Evolutionary conservation across 1,284 basidiomycete species (phyloP), one percentile per base, ranked within the genome.

Genomic region (Inonotus hispidus): DNA sequence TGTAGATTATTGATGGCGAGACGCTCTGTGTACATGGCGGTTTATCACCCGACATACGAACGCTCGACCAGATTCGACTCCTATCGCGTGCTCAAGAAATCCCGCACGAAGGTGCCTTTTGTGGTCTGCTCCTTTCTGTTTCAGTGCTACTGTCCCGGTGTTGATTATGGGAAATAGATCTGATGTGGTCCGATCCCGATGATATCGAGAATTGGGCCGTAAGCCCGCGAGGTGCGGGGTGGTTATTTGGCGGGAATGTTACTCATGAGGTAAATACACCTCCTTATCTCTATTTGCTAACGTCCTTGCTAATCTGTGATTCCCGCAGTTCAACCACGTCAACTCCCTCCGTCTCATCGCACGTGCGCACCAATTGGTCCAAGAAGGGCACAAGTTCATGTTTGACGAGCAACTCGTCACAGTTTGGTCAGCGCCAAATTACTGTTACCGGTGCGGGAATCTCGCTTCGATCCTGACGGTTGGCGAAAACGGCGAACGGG

Each of bases 361-460:
- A 2, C 85, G 95, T 38, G 95, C 95, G 0, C 95, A 97, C 71
- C 95, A 97, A 71, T 85, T 98, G 8, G 95, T 97, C 1, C 93
- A 97, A 73, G 96, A 98, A 74, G 96, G 96, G 0, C 97, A 90
- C 80, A 98, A 98, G 75, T 90, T 95, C 74, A 97, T 98, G 94
- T 98, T 98, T 68, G 92, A 97, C 71, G 85, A 91, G 64, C 80
- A 87, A 60, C 88, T 99, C 38, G 96, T 98, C 0, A 99, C 97
- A 0, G 96, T 99, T 4, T 99, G 96, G 97, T 91, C 87, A 1
- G 96, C 96, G 29, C 96, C 96, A 16, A 99, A 99, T 73, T 99
- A 95, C 72, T 95, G 92, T 71, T 94, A 95, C 70, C 82, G 92
- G 29, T 87, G 84, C 69, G 90, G 92, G 45, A 92, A 93, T 64